These are phyloP conservation scores for Aspergillus phoenicis DNA, from an alignment of 2,329 filamentous ascomycete genomes.

Conservation along the genomic window DNA sequence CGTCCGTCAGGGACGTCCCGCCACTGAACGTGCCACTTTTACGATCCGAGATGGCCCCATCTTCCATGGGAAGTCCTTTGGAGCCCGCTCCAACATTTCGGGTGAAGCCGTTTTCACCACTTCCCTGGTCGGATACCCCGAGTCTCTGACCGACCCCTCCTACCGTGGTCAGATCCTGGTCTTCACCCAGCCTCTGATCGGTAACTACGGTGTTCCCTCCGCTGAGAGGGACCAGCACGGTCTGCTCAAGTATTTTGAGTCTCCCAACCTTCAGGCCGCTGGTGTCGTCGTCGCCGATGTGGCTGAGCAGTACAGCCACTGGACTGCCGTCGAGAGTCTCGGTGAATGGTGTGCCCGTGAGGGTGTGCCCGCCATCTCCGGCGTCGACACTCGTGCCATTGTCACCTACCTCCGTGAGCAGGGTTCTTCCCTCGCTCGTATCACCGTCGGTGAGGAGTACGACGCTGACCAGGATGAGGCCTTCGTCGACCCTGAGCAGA, in stretches of 20 bases:
- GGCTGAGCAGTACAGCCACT: slow-evolving; percentile 92
- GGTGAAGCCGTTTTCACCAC: slow-evolving; percentile 99
- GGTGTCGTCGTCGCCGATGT: slow-evolving; percentile 96
- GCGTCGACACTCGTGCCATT: slow-evolving; percentile 94
- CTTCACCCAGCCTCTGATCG: slow-evolving; percentile 96
- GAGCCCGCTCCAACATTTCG: slow-evolving; percentile 93
- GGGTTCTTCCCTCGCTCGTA: slow-evolving; percentile 91
- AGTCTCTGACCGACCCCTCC: slow-evolving; percentile 73
- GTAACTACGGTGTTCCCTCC: slow-evolving; percentile 97
- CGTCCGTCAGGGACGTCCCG: slow-evolving; percentile 70
- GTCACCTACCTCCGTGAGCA: slow-evolving; percentile 95
- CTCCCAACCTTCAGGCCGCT: slow-evolving; percentile 92
- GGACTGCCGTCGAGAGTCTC: slow-evolving; percentile 95
- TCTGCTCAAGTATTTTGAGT: slow-evolving; percentile 96
- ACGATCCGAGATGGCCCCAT: slow-evolving; percentile 95
- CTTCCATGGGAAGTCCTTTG: slow-evolving; percentile 95
- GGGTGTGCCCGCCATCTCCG: slow-evolving; percentile 92
- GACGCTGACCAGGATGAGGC: slow-evolving; percentile 97
- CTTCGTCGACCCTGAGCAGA: slow-evolving; percentile 91
- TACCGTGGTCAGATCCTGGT: slow-evolving; percentile 87
- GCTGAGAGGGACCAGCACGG: slow-evolving; percentile 81
- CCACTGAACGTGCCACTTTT: slow-evolving; percentile 81
- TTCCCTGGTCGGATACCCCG: slow-evolving; percentile 94
- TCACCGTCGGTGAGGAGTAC: slow-evolving; percentile 95
- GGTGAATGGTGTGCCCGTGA: slow-evolving; percentile 94